These are phyloP conservation scores for Pyronema omphalodes DNA, from an alignment of 495 filamentous ascomycete genomes.

Conservation along the genomic window DNA sequence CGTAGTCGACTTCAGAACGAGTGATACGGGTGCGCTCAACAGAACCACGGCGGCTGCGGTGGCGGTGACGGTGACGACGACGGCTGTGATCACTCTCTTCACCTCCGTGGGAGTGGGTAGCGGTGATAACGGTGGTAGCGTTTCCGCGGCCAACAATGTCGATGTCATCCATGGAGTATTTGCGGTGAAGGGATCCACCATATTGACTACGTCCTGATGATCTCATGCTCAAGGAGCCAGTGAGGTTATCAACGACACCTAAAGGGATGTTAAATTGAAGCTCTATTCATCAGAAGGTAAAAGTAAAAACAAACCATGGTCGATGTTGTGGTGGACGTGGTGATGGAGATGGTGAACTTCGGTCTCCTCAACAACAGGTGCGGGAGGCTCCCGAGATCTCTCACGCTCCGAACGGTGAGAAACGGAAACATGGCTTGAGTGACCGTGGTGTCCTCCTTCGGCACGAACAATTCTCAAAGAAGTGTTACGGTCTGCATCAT, in stretches of 20 bases:
- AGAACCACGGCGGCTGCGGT: background rate
- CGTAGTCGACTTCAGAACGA: conserved; percentile 25
- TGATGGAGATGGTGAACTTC: conserved; percentile 24
- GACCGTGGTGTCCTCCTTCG: background rate
- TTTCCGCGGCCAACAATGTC: conserved; percentile 18
- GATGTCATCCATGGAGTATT: conserved; percentile 22
- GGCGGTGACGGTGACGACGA: conserved; percentile 29
- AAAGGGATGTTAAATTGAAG: background rate
- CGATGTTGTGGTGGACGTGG: conserved; percentile 52
- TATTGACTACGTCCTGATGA: background rate
- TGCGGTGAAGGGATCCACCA: conserved; percentile 7
- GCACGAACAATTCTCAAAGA: background rate
- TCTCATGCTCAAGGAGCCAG: background rate
- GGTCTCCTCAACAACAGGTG: conserved; percentile 17
- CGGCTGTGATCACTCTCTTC: conserved; percentile 10
- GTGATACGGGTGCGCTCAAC: conserved; percentile 31
- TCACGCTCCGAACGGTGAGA: too few species aligned
- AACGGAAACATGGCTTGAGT: background rate
- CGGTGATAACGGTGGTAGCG: conserved; percentile 14
- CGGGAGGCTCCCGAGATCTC: background rate
- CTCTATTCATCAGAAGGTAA: conserved; percentile 6
- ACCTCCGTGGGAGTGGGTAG: conserved; percentile 36
- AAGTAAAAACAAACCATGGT: conserved; percentile 46
- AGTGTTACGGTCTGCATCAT: background rate
- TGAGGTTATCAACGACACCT: background rate